These are phyloP conservation scores for Neonectria coccinea DNA, from an alignment of 2,329 filamentous ascomycete genomes.

Conservation along the genomic window DNA sequence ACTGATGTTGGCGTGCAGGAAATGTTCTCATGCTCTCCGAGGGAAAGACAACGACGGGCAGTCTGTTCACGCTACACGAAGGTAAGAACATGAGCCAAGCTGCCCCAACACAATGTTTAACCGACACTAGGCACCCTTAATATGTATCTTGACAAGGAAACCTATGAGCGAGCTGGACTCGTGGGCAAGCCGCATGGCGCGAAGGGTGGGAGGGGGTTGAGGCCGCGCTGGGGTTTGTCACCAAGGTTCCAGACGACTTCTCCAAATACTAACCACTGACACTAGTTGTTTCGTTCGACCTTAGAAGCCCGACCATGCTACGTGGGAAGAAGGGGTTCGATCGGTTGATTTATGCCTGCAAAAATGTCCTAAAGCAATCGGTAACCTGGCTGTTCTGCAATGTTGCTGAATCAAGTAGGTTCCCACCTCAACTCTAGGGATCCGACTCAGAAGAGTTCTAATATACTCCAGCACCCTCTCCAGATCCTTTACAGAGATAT, in stretches of 20 bases:
- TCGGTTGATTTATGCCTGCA: slow-evolving; percentile 80
- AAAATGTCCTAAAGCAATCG: slow-evolving; percentile 77
- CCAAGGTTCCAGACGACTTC: not conserved
- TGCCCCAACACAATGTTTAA: slow-evolving; percentile 14
- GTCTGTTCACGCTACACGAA: slow-evolving; percentile 76
- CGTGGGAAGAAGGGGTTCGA: slow-evolving; percentile 88
- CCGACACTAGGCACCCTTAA: slow-evolving; percentile 70
- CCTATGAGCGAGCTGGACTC: slow-evolving; percentile 85
- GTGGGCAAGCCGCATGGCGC: slow-evolving; percentile 74
- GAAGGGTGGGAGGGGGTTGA: slow-evolving; percentile 69
- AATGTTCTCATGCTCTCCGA: slow-evolving; percentile 87
- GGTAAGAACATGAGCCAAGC: slow-evolving; percentile 59
- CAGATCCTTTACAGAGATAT: slow-evolving; percentile 62
- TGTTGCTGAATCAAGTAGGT: slow-evolving; percentile 52
- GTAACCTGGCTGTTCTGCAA: slow-evolving; percentile 85
- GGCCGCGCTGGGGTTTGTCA: slow-evolving; percentile 77
- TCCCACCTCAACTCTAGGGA: not conserved
- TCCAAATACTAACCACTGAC: slow-evolving; percentile 41
- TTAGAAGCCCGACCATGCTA: slow-evolving; percentile 80
- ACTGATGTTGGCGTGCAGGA: slow-evolving; percentile 59
- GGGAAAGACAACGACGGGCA: slow-evolving; percentile 76
- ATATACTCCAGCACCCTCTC: slow-evolving; percentile 56
- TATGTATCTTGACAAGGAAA: slow-evolving; percentile 83
- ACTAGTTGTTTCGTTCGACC: slow-evolving; percentile 80
- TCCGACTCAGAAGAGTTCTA: slow-evolving; percentile 28